Conservation (phyloP, 352 stramenopile species). For the Globisporangium emineosum region DNA sequence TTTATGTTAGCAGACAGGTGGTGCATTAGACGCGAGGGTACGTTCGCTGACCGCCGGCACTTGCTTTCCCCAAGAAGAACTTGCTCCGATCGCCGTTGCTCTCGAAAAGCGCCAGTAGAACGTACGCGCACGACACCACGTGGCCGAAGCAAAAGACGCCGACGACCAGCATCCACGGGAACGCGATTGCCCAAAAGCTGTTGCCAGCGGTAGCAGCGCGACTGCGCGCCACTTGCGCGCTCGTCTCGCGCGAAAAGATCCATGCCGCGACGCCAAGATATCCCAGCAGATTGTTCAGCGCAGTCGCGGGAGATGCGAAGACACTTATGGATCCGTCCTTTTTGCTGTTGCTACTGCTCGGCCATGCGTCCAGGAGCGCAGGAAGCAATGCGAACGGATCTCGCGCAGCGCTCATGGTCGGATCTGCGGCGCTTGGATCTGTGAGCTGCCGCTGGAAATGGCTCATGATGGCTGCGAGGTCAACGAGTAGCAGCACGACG, state of each 20-base stretch:
- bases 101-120: slow-evolving; percentile 68
- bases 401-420: not conserved
- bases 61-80: slow-evolving; percentile 62
- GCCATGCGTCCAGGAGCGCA: slow-evolving; percentile 11
- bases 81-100: slow-evolving; percentile 58
- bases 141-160: slow-evolving; percentile 52
- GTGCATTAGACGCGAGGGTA: slow-evolving; percentile 22
- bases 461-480: slow-evolving; percentile 47
- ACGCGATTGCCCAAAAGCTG: not conserved
- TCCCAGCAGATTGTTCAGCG: slow-evolving; percentile 49
- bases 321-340: too few relatives aligned
- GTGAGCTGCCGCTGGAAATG: slow-evolving; percentile 14
- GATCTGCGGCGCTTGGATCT: not conserved
- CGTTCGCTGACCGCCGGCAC: slow-evolving; percentile 5
- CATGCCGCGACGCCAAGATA: slow-evolving; percentile 41
- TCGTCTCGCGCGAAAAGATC: slow-evolving; percentile 52
- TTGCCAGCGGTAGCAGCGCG: not conserved
- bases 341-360: not conserved
- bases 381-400: slow-evolving; percentile 35
- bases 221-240: not conserved
- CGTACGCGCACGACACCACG: slow-evolving; percentile 55
- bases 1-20: not conserved
- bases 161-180: slow-evolving; percentile 17
- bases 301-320: slow-evolving; percentile 19
- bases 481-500: slow-evolving; percentile 54